Evolutionary conservation across 129 eudicot species (phyloP).

Genomic region (Saposhnikovia divaricata): DNA sequence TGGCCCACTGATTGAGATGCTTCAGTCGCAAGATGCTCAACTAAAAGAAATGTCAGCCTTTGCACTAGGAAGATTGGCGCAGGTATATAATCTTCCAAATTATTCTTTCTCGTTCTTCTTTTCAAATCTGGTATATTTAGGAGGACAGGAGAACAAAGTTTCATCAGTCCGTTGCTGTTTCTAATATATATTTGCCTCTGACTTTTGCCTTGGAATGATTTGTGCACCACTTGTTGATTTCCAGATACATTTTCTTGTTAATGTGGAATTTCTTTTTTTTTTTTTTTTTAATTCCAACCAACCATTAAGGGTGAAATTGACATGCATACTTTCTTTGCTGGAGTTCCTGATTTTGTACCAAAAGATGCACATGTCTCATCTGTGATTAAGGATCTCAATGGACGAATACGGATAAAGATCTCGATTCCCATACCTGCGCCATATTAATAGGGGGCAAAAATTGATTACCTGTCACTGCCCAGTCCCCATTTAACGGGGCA

Average conservation of each 20-base stretch:
- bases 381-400: neutral
- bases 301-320: neutral
- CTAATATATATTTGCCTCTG: neutral
- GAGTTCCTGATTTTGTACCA: neutral
- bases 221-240: neutral
- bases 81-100: constrained; percentile 33
- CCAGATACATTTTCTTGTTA: neutral
- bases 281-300: neutral
- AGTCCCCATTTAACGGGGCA: no score
- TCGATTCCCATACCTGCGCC: neutral
- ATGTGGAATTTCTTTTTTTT: neutral
- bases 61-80: constrained; percentile 96
- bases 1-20: constrained; percentile 76
- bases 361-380: neutral
- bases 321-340: neutral
- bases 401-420: neutral
- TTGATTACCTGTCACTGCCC: neutral
- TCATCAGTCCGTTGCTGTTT: neutral
- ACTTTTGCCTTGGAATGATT: neutral
- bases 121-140: neutral
- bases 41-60: constrained; percentile 93
- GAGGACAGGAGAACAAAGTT: neutral
- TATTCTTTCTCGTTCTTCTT: neutral
- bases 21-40: constrained; percentile 66
- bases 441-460: neutral